These are phyloP conservation scores for Colletotrichum echinochloae DNA, from an alignment of 2,329 filamentous ascomycete genomes.

Conservation along the genomic window DNA sequence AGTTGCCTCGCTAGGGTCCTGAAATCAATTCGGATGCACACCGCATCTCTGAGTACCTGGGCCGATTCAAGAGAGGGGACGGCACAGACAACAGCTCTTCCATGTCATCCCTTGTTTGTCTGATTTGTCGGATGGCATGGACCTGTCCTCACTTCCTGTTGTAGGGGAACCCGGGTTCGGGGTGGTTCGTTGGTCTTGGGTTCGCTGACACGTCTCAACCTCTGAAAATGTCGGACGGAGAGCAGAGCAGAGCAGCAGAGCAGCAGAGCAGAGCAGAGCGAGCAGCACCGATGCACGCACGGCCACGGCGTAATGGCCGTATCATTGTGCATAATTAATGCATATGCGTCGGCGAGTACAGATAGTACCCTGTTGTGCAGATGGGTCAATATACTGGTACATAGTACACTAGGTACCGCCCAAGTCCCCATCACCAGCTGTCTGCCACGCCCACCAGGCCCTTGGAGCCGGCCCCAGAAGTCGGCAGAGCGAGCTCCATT, in stretches of 20 bases:
- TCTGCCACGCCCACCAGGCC: constrained; percentile 28
- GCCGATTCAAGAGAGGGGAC: not conserved
- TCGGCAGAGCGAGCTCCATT: constrained; percentile 27
- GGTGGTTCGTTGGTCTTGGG: constrained; percentile 10
- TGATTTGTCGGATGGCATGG: constrained; percentile 8
- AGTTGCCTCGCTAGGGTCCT: no score
- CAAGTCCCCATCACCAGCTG: not conserved
- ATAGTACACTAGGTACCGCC: no score
- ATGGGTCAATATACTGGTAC: not conserved
- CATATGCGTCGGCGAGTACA: not conserved
- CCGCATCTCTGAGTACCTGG: not conserved
- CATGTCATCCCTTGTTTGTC: constrained; percentile 3
- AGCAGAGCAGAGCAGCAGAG: no score
- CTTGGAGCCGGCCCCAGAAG: constrained; percentile 30
- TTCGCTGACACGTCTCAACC: not conserved
- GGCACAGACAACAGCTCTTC: not conserved
- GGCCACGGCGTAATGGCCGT: not conserved
- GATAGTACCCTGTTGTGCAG: not conserved
- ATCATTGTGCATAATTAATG: constrained; percentile 25
- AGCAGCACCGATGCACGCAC: not conserved
- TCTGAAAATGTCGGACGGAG: not conserved
- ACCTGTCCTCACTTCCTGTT: not conserved
- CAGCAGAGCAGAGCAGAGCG: no score
- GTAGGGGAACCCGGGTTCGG: not conserved
- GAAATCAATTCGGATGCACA: no score